Base-by-base conservation (phyloP, 2,329 filamentous ascomycete genomes). In the Penicillium sp. region DNA sequence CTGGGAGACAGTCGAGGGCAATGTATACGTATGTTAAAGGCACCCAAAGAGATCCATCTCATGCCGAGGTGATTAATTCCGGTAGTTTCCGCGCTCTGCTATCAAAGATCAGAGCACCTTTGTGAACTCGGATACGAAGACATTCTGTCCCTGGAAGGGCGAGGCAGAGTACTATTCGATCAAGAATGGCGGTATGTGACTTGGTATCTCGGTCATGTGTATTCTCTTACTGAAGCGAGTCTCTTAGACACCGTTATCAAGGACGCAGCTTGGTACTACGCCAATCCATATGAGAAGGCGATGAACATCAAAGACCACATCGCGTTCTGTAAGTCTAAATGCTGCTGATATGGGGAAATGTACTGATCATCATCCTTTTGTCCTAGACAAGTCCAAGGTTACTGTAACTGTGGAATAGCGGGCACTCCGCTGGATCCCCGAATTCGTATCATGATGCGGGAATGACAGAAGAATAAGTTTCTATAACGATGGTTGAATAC, bases 241-340 rank as follows among this genome's bases (percentile, higher is more conserved):
- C 9, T 56, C 2, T 37, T 37, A 81, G 82, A 78, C 40, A 75
- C 76, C 6, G 78, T 79, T 53, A 60, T 84, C 19, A 73, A 79
- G 37, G 83, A 87, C 60, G 83, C 81, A 2, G 85, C 83, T 0
- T 87, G 85, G 85, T 86, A 82, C 63, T 87, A 87, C 61, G 78
- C 83, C 2, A 68, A 79, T 43, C 79, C 84, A 1, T 78, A 80
- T 55, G 78, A 80, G 24, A 81, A 79, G 46, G 79, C 79, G 33
- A 71, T 78, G 54, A 75, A 77, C 65, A 84, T 87, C 63, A 82
- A 81, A 68, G 80, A 79, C 44, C 77, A 83, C 65, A 81, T 87
- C 40, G 84, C 85, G 4, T 87, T 87, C 65, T 86, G 84, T 82
- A 73, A 80, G 83, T 68, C 4, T 7, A 19, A 50, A 4, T 7